Evolutionary conservation across 2,329 filamentous ascomycete genomes (phyloP).

Genomic region (Xylariales sp.): DNA sequence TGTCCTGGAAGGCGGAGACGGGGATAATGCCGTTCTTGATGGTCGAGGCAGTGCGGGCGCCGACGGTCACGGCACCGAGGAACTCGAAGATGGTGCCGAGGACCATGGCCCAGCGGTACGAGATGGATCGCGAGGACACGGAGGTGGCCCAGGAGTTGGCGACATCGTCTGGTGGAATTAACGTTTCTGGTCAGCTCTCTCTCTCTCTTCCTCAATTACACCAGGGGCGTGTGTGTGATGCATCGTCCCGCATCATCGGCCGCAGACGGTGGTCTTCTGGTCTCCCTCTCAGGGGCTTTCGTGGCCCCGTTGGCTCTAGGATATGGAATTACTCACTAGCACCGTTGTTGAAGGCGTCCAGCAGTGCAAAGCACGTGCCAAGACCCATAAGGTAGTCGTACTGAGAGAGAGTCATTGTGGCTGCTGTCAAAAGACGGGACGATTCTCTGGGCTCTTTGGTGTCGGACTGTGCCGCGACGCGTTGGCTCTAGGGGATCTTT

Average conservation of each 20-base stretch:
- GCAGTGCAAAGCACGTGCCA: constrained; percentile 70
- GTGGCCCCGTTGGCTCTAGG: neutral
- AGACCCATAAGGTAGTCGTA: constrained; percentile 72
- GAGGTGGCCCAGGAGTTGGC: constrained; percentile 80
- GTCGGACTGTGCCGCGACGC: too few species aligned
- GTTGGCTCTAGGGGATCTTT: too few species aligned
- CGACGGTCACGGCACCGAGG: constrained; percentile 62
- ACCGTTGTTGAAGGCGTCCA: constrained; percentile 76
- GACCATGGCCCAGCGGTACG: constrained; percentile 66
- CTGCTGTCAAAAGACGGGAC: too few species aligned
- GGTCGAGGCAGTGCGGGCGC: constrained; percentile 66
- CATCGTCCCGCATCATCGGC: too few species aligned
- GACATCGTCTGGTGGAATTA: constrained; percentile 61
- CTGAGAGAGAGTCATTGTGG: constrained; percentile 52
- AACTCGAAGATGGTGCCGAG: constrained; percentile 65
- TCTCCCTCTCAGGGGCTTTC: too few species aligned
- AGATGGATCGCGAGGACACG: constrained; percentile 73
- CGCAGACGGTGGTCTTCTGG: too few species aligned
- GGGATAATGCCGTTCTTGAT: constrained; percentile 78
- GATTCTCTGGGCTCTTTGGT: too few species aligned
- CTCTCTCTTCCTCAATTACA: neutral
- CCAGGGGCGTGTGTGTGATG: too few species aligned
- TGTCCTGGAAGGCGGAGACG: constrained; percentile 48
- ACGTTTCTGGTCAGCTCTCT: neutral
- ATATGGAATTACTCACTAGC: constrained; percentile 60